Evolutionary conservation across 768 basidiomycete genomes (phyloP), one percentile per base, ranked within the genome.

Genomic region (Tephrocybe rancida): DNA sequence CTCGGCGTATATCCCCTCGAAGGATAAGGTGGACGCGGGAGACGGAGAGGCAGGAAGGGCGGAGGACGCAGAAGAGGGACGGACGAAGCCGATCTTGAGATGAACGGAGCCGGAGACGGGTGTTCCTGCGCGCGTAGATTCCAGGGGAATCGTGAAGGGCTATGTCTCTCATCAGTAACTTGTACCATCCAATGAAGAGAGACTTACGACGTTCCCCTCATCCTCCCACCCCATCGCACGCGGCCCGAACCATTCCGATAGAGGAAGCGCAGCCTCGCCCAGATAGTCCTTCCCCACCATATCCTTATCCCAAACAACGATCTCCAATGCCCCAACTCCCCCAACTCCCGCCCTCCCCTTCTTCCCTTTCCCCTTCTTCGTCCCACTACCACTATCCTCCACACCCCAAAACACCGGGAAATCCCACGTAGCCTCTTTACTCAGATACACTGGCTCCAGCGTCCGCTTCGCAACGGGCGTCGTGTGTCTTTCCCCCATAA

Each of bases 271-370:
- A 4, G 83, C 81, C 69, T 99, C 96, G 14, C 97, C 97, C 14
- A 99, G 79, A 67, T 97, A 99, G 41, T 98, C 96, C 73, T 95
- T 97, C 63, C 79, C 82, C 62, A 94, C 67, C 59, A 91, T 75
- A 69, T 98, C 95, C 73, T 88, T 94, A 70, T 95, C 95, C 95
- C 96, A 99, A 0, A 95, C 79, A 11, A 97, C 86, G 29, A 93
- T 74, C 69, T 98, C 95, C 38, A 98, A 61, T 1, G 80, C 84
- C 29, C 89, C 88, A 4, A 91, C 78, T 41, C 76, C 26, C 0
- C 18, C 22, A 38, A 11, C 30, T 44, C 3, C 9, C 44, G 27
- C 18, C n/a, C n/a, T n/a, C n/a, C n/a, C n/a, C n/a, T n/a, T n/a
- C n/a, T n/a, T n/a, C n/a, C n/a, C n/a, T n/a, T n/a, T n/a, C n/a